A percentile compares a stretch with the other conserved stretches of the same genome.
Evolutionary conservation across 2,329 filamentous ascomycete genomes (phyloP).

Genomic region (Aspergillus eucalypticola): DNA sequence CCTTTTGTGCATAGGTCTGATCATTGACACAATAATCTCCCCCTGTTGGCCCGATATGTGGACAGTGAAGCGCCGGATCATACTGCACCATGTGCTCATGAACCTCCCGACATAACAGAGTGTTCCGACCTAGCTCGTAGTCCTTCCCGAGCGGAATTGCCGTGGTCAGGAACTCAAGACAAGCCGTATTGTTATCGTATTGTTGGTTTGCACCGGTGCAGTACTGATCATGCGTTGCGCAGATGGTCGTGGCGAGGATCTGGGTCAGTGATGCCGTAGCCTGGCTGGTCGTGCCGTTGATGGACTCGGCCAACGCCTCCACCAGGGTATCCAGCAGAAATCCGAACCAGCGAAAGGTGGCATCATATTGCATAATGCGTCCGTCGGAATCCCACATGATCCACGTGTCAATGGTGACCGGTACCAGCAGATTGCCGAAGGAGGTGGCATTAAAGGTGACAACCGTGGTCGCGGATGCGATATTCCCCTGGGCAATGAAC

Average conservation of each 20-base stretch:
- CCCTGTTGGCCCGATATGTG: slow-evolving; percentile 30
- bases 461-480: slow-evolving; percentile 24
- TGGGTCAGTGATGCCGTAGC: background rate
- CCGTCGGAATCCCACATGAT: slow-evolving; percentile 24
- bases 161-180: slow-evolving; percentile 22
- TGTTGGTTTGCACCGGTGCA: slow-evolving; percentile 26
- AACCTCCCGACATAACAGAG: slow-evolving; percentile 30
- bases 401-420: slow-evolving; percentile 31
- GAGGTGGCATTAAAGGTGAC: slow-evolving; percentile 28
- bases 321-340: slow-evolving; percentile 24
- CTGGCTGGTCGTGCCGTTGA: slow-evolving; percentile 14
- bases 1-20: slow-evolving; percentile 24
- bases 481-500: slow-evolving; percentile 25
- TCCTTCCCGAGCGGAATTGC: slow-evolving; percentile 25
- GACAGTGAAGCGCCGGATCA: slow-evolving; percentile 27
- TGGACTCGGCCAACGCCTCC: slow-evolving; percentile 15
- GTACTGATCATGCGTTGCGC: slow-evolving; percentile 21
- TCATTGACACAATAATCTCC: slow-evolving; percentile 32
- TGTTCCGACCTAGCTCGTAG: slow-evolving; percentile 28
- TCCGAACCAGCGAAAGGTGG: slow-evolving; percentile 29
- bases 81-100: slow-evolving; percentile 33
- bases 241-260: slow-evolving; percentile 26
- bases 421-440: slow-evolving; percentile 21
- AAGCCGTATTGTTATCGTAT: slow-evolving; percentile 19
- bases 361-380: slow-evolving; percentile 29